Conservation (phyloP, 768 basidiomycete genomes). For the Mycena metata region DNA sequence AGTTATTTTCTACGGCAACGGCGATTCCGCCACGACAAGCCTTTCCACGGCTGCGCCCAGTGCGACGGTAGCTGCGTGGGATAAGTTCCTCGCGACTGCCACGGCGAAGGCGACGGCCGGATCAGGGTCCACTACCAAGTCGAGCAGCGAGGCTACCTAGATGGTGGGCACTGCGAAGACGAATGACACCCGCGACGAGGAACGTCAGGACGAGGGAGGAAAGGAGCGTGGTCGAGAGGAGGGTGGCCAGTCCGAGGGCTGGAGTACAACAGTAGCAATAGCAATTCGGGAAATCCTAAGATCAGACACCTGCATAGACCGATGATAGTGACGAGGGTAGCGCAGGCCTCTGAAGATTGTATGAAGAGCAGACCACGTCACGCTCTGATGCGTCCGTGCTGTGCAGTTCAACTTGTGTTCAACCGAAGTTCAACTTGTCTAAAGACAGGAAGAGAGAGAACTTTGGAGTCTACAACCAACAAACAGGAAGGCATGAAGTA, state of each 20-base stretch:
- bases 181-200: background rate
- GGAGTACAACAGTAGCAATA: background rate
- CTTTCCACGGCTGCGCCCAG: conserved; percentile 53
- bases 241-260: background rate
- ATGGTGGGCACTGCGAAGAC: background rate
- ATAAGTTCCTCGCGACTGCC: conserved; percentile 46
- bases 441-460: no score
- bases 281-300: background rate
- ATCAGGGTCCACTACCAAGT: background rate
- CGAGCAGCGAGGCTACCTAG: background rate
- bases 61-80: conserved; percentile 52
- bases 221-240: conserved; percentile 3
- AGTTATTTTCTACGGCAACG: conserved; percentile 60
- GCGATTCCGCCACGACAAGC: conserved; percentile 45
- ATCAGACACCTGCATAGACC: background rate
- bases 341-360: no score
- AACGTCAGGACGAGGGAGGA: conserved; percentile 5
- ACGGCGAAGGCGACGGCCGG: conserved; percentile 3
- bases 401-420: no score
- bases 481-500: no score
- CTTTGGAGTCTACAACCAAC: no score
- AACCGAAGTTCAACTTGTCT: no score
- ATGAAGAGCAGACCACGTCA: no score
- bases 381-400: no score
- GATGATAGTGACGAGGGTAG: conserved; percentile 4